Evolutionary conservation across 2,329 filamentous ascomycete genomes (phyloP).

Genomic region (Epichloe gansuensis): DNA sequence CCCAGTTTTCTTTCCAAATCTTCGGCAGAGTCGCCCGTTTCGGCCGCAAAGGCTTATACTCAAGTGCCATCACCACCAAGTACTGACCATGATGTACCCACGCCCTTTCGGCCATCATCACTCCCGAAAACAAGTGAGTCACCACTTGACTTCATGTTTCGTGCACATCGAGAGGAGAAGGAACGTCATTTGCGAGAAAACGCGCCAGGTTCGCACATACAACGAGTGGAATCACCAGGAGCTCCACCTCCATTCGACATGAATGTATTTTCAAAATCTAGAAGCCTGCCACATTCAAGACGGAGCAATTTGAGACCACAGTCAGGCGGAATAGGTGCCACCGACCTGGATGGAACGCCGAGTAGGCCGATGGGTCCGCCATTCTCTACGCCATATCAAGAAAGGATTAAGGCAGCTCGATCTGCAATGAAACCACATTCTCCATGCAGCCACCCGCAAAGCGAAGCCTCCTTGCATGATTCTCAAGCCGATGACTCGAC

Average conservation of each 20-base stretch:
- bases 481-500: slow-evolving; percentile 19
- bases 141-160: slow-evolving; percentile 82
- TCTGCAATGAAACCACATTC: slow-evolving; percentile 14
- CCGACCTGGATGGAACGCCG: slow-evolving; percentile 52
- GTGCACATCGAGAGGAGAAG: slow-evolving; percentile 70
- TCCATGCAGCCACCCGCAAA: not conserved
- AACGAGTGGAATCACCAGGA: not conserved
- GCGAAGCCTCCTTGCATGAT: not conserved
- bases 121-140: slow-evolving; percentile 42
- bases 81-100: slow-evolving; percentile 38
- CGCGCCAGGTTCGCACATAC: slow-evolving; percentile 22
- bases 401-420: slow-evolving; percentile 46
- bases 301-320: slow-evolving; percentile 13
- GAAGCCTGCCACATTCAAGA: slow-evolving; percentile 14
- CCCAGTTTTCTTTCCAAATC: slow-evolving; percentile 76
- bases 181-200: slow-evolving; percentile 38
- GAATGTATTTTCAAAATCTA: slow-evolving; percentile 12
- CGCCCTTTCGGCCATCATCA: slow-evolving; percentile 27
- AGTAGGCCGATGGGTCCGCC: slow-evolving; percentile 47
- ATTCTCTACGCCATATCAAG: slow-evolving; percentile 54
- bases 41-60: slow-evolving; percentile 20
- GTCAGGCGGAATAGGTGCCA: slow-evolving; percentile 15
- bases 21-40: slow-evolving; percentile 48
- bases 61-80: slow-evolving; percentile 39
- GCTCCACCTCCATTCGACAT: slow-evolving; percentile 8